phyloP scores from a whole-genome alignment of 2,329 filamentous ascomycete genomes.

The Paradendryphiella salina region DNA sequence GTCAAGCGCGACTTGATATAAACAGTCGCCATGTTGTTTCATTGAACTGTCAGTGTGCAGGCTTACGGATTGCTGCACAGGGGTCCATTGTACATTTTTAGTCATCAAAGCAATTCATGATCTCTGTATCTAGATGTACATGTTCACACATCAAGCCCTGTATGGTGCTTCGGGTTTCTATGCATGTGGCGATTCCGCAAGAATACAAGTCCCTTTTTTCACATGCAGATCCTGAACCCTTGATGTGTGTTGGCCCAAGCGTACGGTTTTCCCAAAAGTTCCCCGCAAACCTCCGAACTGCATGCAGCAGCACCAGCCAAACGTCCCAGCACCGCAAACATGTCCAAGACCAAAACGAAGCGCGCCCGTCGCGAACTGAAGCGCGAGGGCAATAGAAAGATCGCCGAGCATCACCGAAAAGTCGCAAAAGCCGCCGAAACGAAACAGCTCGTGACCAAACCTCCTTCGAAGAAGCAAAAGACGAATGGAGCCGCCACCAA shows the following conservation, averaged over 20 bases:
- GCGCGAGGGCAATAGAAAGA: slow-evolving; percentile 37
- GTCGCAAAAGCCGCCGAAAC: slow-evolving; percentile 23
- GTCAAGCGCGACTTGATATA: slow-evolving; percentile 95
- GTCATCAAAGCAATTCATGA: slow-evolving; percentile 38
- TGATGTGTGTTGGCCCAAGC: slow-evolving; percentile 26
- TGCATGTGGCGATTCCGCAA: neutral
- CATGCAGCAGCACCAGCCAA: slow-evolving; percentile 7
- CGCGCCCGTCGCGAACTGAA: slow-evolving; percentile 41
- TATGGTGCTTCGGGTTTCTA: neutral
- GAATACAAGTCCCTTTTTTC: slow-evolving; percentile 1
- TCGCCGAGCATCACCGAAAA: slow-evolving; percentile 33
- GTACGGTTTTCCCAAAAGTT: slow-evolving; percentile 21
- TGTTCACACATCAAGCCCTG: neutral
- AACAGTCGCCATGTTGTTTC: slow-evolving; percentile 31
- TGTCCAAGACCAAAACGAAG: slow-evolving; percentile 45
- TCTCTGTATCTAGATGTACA: slow-evolving; percentile 3
- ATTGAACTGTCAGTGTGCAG: slow-evolving; percentile 25
- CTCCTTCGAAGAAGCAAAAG: slow-evolving; percentile 20
- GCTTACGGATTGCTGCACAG: slow-evolving; percentile 24
- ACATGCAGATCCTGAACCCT: slow-evolving; percentile 15
- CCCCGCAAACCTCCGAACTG: slow-evolving; percentile 28
- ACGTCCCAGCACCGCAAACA: slow-evolving; percentile 10
- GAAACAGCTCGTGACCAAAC: slow-evolving; percentile 12
- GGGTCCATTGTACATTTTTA: slow-evolving; percentile 43
- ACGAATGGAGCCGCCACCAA: slow-evolving; percentile 6